Evolutionary conservation across 306 rosid genomes (phyloP), one percentile per base, ranked within the genome.

Genomic region (Amphicarpaea edgeworthii): DNA sequence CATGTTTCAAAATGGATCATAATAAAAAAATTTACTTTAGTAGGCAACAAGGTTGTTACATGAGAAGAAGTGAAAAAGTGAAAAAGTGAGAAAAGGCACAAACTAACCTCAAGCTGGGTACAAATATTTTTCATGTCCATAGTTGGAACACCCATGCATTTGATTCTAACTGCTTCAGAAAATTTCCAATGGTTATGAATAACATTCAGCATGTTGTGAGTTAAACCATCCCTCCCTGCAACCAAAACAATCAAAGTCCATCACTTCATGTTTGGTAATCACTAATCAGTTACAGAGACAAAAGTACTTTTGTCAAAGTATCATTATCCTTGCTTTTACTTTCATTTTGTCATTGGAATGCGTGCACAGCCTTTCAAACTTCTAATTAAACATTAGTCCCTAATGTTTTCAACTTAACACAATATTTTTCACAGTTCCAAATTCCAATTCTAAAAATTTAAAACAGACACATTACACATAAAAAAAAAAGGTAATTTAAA

Each of bases 191-290:
- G 90, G 74, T 87, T 87, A 69, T 89, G 94, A 81, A 95, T 92
- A 80, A 82, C 97, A 80, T 82, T 88, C 76, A 95, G 81, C 98
- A 95, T 95, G 72, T 92, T 95, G 82, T 95, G 97, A 66, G 98
- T 95, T 77, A 95, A 89, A 59, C 98, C 97, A 79, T 95, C 98
- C 79, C 98, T 85, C 60, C 97, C 98, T 95, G 79, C 78, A 74
- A 78, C 59, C 72, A 42, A 59, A 80, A 15, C 54, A 73, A 59
- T 24, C 20, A 59, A 6, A 57, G 42, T 66, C 74, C 20, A 6
- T 12, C 1, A n/a, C n/a, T n/a, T n/a, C n/a, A n/a, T n/a, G n/a
- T n/a, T n/a, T n/a, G n/a, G n/a, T n/a, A n/a, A n/a, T n/a, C n/a
- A n/a, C n/a, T n/a, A n/a, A n/a, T n/a, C n/a, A n/a, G n/a, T n/a